Evolutionary conservation across 78 protist genomes (phyloP).

Genomic region (Cavenderia fasciculata): DNA sequence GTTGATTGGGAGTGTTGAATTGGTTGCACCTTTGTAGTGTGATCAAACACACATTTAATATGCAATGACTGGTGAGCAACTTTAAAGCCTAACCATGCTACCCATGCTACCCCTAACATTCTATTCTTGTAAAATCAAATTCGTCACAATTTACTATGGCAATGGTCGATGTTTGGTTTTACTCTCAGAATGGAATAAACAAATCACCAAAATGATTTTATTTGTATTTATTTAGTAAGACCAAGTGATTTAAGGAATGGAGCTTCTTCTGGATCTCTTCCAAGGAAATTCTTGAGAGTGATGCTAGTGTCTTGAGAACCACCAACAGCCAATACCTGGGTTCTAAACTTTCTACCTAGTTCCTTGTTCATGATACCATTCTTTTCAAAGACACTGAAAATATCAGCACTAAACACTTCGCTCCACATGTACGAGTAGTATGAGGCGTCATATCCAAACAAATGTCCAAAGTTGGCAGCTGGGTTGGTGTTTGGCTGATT

Average conservation of each 20-base stretch:
- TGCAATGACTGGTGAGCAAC: too few species aligned
- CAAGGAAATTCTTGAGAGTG: slow-evolving; percentile 77
- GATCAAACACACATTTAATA: too few species aligned
- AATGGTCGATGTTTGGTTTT: too few species aligned
- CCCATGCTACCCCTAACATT: too few species aligned
- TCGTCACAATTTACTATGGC: too few species aligned
- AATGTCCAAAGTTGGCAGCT: slow-evolving; percentile 75
- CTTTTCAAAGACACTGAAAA: slow-evolving; percentile 51
- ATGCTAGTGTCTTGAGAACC: slow-evolving; percentile 74
- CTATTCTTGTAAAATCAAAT: too few species aligned
- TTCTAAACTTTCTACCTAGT: slow-evolving; percentile 58
- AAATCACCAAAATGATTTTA: too few species aligned
- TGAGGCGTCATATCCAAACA: slow-evolving; percentile 88
- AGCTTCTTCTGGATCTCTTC: slow-evolving; percentile 67
- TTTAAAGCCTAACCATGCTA: too few species aligned
- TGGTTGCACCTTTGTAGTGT: too few species aligned
- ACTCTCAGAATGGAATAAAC: too few species aligned
- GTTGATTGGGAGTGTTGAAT: too few species aligned
- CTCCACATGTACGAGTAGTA: slow-evolving; percentile 89
- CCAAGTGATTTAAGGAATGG: slow-evolving; percentile 84
- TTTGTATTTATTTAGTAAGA: too few species aligned
- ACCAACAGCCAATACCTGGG: slow-evolving; percentile 60
- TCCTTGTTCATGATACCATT: slow-evolving; percentile 64
- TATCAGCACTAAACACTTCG: slow-evolving; percentile 70
- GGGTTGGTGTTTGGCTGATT: slow-evolving; percentile 68